These are phyloP conservation scores for Hyphodiscus sp. DNA, from an alignment of 2,329 filamentous ascomycete species.

Conservation along the genomic window DNA sequence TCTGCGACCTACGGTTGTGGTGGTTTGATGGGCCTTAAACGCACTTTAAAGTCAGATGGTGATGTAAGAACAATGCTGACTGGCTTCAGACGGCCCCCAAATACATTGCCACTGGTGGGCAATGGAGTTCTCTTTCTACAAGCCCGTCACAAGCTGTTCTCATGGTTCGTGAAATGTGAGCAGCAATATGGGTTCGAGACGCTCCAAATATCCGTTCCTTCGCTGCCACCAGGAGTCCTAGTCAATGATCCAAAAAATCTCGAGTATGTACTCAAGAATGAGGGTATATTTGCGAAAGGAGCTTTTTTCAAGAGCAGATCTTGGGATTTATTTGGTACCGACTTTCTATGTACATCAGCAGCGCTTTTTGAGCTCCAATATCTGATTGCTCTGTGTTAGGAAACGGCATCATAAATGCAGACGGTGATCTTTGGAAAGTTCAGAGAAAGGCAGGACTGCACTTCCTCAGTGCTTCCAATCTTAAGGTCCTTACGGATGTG, in stretches of 20 bases:
- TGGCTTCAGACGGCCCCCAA: constrained; percentile 25
- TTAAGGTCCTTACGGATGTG: constrained; percentile 50
- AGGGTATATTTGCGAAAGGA: constrained; percentile 55
- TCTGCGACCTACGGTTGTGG: not conserved
- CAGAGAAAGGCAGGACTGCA: constrained; percentile 55
- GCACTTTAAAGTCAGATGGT: not conserved
- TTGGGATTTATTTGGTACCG: constrained; percentile 53
- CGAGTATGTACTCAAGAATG: constrained; percentile 56
- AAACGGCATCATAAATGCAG: constrained; percentile 60
- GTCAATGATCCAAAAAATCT: constrained; percentile 56
- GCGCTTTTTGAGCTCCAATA: not conserved
- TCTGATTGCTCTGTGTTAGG: constrained; percentile 30
- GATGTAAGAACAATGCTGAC: constrained; percentile 3
- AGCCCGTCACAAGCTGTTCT: constrained; percentile 51
- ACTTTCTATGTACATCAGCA: not conserved
- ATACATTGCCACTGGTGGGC: constrained; percentile 44
- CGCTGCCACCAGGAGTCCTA: constrained; percentile 55
- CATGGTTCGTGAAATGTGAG: constrained; percentile 57
- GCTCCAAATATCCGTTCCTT: constrained; percentile 55
- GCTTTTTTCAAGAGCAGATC: constrained; percentile 53
- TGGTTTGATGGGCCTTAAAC: not conserved
- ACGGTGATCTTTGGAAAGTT: constrained; percentile 55
- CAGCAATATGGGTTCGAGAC: constrained; percentile 51
- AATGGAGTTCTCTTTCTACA: constrained; percentile 57
- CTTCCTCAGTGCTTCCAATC: constrained; percentile 52